These are phyloP conservation scores for Diplodia corticola DNA, from an alignment of 2,329 filamentous ascomycete genomes.

Conservation along the genomic window DNA sequence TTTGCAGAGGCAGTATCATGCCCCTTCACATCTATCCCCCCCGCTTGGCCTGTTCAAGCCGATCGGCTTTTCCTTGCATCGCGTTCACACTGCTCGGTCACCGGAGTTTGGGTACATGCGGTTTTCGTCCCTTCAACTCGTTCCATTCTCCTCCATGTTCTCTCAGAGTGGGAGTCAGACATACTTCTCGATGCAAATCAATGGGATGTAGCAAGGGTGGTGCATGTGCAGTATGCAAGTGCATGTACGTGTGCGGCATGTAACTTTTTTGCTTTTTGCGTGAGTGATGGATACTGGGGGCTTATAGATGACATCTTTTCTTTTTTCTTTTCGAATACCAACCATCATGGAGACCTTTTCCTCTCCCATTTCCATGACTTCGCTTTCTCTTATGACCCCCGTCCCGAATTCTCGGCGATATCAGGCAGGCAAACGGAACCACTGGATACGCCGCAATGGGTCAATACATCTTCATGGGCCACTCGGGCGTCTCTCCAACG, in stretches of 20 bases:
- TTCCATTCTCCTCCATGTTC: neutral
- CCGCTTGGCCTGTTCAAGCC: neutral
- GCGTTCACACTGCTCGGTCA: slow-evolving; percentile 9
- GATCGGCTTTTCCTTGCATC: neutral
- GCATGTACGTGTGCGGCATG: neutral
- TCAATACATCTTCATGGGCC: no score
- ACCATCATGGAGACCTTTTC: neutral
- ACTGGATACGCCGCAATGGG: no score
- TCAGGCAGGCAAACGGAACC: no score
- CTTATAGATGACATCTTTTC: slow-evolving; percentile 9
- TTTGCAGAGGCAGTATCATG: neutral
- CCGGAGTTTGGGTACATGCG: slow-evolving; percentile 13
- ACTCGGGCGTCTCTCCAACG: no score
- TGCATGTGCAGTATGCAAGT: neutral
- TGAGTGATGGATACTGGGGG: neutral
- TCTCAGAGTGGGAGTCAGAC: neutral
- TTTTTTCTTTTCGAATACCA: slow-evolving; percentile 13
- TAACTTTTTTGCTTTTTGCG: neutral
- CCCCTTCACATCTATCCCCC: neutral
- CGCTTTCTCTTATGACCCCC: neutral
- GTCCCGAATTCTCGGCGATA: no score
- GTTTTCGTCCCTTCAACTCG: neutral
- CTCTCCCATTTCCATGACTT: neutral
- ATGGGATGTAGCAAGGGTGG: neutral
- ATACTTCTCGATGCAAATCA: neutral